Evolutionary conservation across 2,329 filamentous ascomycete genomes (phyloP), one percentile per base, ranked within the genome.

Genomic region (Calonectria leucothoes): DNA sequence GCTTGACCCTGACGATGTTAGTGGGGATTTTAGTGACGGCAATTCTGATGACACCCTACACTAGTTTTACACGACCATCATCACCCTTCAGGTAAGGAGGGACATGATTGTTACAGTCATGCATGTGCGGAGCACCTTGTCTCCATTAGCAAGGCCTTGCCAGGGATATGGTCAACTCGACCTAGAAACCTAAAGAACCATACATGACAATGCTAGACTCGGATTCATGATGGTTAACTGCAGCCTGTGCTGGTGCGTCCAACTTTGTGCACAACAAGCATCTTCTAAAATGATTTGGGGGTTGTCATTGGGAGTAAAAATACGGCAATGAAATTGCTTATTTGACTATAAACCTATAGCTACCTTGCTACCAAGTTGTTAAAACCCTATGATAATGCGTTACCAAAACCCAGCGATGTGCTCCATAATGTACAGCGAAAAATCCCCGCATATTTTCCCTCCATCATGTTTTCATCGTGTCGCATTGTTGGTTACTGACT

Each of bases 1-100:
- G 70, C 86, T 94, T 14, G 86, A 88, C 52, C 78, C 91, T 17
- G 89, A 90, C 64, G 87, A 83, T 23, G 81, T 83, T 8, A 84
- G 85, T 3, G 82, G 83, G 2, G 83, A 84, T 12, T 81, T 45
- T 33, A 31, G 14, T 59, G 69, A 70, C 45, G 71, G 74, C 57
- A 39, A 61, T 59, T 51, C 51, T 15, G 42, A 59, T 37, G 31
- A 33, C 15, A 66, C 51, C 61, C 5, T 66, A 8, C 51, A 61
- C 20, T 66, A 51, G 35, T 15, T 17, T 11, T 31, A 25, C 11
- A 14, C 6, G 20, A 45, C 12, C 1, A 37, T 12, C 8, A 17
- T 42, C 7, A 27, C 20, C 10, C 23, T 17, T 23, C 20, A 12
- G 37, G 25, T 25, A 14, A 23, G n/a, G 27, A 25, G 4, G 42